Evolutionary conservation across 352 stramenopile genomes (phyloP), one percentile per base, ranked within the genome.

Genomic region (Pythium aristosporum): DNA sequence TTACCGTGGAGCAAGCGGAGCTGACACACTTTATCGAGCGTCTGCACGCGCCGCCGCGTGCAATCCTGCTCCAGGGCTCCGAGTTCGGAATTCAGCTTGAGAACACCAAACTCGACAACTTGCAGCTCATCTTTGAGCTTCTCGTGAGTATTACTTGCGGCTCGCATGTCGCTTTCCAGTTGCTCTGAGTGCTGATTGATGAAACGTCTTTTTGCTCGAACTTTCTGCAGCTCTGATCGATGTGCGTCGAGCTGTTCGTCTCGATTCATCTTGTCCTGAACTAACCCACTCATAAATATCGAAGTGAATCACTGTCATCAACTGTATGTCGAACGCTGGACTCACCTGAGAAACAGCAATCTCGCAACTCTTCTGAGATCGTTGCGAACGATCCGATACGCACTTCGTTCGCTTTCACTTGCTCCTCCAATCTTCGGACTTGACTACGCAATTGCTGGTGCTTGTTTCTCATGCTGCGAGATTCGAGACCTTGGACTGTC

Each of bases 201-300:
- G 47, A 78, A 73, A 61, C 60, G 61, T 55, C 73, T 72, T 53
- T 88, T 87, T 12, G 65, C 70, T 57, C 66, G 65, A 18, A 87
- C 57, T 44, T 86, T 83, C 36, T 80, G 72, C 16, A 76, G 62
- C 32, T 74, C 65, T 18, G 66, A 25, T n/a, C 58, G 57, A 25
- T 71, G 60, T 32, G 61, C 43, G 32, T 72, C 70, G 12, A 73
- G 51, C 8, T 71, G 47, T 39, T 47, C 44, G 7, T 68, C 62
- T 42, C 74, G 58, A 23, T 63, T 25, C 7, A 81, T 57, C 13
- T 71, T 20, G 1, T 28, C 21, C 41, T 53, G 41, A 36, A 72
- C 64, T 82, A 28, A 25, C 4, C 12, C 8, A 13, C 15, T 20
- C n/a, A 36, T 10, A 46, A 49, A 37, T 30, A 50, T 30, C 8